A percentile compares a stretch with the other conserved stretches of the same genome.
Evolutionary conservation across 768 basidiomycete species (phyloP).

Genomic region (Galerina sulciceps): DNA sequence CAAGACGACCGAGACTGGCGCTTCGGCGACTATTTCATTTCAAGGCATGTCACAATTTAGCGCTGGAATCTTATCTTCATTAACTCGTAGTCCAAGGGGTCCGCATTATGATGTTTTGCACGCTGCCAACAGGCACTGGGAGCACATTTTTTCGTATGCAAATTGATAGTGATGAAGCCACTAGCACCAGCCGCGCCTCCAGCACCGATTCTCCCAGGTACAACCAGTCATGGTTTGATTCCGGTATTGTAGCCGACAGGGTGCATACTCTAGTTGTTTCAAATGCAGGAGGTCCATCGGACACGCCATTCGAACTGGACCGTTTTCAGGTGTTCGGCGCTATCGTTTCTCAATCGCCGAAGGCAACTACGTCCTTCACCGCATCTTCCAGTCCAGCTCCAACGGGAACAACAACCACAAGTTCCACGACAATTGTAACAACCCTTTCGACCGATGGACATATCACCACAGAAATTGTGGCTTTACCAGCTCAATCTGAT

Average conservation of each 20-base stretch:
- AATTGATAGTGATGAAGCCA: not conserved
- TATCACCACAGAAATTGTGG: too few species aligned
- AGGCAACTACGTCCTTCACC: not conserved
- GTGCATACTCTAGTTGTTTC: conserved; percentile 3
- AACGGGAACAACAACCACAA: too few species aligned
- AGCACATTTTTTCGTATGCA: not conserved
- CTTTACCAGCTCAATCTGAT: too few species aligned
- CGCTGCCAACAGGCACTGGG: conserved; percentile 2
- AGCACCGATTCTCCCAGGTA: not conserved
- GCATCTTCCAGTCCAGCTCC: too few species aligned
- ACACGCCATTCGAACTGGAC: conserved; percentile 7
- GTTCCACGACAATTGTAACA: too few species aligned
- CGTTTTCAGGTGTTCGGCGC: conserved; percentile 1
- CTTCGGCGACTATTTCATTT: conserved; percentile 11
- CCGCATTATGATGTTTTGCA: conserved; percentile 7
- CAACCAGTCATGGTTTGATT: conserved; percentile 6
- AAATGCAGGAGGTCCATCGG: conserved; percentile 7
- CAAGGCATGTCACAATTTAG: not conserved
- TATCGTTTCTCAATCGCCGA: not conserved
- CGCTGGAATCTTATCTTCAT: not conserved
- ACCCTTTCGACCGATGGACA: too few species aligned
- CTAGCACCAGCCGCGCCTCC: not conserved
- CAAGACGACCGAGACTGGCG: conserved; percentile 10
- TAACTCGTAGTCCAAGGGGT: not conserved
- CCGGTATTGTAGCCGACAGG: not conserved